These are phyloP conservation scores for Jamesozyma hellenica DNA, from an alignment of 805 yeast species.

Conservation along the genomic window DNA sequence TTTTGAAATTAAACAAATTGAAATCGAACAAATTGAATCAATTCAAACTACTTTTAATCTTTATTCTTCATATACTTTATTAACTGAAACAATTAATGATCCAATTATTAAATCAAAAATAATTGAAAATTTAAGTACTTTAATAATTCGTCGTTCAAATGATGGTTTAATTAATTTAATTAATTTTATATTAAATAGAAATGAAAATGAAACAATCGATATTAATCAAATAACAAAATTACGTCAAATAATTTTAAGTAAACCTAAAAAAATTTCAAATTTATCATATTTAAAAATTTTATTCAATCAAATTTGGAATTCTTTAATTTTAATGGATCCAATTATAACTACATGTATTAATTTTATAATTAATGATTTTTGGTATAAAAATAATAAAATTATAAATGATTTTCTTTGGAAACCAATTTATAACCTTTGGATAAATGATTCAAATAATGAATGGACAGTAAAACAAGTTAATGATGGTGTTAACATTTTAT, in stretches of 20 bases:
- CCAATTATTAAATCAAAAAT: conserved; percentile 39
- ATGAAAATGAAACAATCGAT: conserved; percentile 57
- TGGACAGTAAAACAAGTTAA: conserved; percentile 44
- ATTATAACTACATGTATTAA: conserved; percentile 46
- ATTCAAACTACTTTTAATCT: conserved; percentile 60
- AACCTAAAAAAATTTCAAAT: conserved; percentile 44
- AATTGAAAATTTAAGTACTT: conserved; percentile 38
- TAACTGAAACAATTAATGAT: conserved; percentile 42
- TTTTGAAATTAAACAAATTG: too few species aligned
- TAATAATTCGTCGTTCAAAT: conserved; percentile 45
- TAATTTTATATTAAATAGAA: conserved; percentile 66
- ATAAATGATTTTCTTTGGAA: conserved; percentile 50
- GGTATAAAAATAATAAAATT: conserved; percentile 39
- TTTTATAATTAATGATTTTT: conserved; percentile 44
- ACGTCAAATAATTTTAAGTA: conserved; percentile 51
- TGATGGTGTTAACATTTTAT: conserved; percentile 53
- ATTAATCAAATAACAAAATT: conserved; percentile 58
- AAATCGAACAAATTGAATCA: conserved; percentile 27
- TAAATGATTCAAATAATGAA: conserved; percentile 25
- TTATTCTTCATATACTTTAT: conserved; percentile 47
- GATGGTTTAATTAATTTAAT: conserved; percentile 68
- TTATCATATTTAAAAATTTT: conserved; percentile 46
- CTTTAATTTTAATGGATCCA: conserved; percentile 53
- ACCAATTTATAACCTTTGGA: conserved; percentile 37
- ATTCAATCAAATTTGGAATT: conserved; percentile 51